phyloP scores from a whole-genome alignment of 2,329 filamentous ascomycete species.

The Penicillium brevicompactum region DNA sequence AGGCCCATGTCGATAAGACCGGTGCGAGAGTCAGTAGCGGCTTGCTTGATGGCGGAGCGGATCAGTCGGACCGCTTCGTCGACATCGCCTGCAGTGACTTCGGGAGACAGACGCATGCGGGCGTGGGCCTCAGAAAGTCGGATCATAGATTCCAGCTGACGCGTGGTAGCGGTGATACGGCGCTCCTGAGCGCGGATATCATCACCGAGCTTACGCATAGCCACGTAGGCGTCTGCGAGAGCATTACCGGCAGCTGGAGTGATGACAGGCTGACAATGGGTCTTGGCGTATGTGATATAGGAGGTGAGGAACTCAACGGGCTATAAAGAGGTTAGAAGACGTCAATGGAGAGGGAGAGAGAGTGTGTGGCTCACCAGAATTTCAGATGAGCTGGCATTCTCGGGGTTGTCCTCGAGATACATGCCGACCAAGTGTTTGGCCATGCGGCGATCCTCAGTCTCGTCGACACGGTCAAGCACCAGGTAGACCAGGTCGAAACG shows the following conservation, averaged over 20 bases:
- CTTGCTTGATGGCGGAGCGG: constrained; percentile 90
- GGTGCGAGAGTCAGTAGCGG: constrained; percentile 87
- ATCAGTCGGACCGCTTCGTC: constrained; percentile 90
- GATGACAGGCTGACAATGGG: constrained; percentile 80
- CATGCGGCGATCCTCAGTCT: constrained; percentile 82
- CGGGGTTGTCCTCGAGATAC: constrained; percentile 93
- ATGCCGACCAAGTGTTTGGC: constrained; percentile 92
- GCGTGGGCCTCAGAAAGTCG: constrained; percentile 94
- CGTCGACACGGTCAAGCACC: constrained; percentile 90
- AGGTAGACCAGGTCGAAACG: constrained; percentile 97
- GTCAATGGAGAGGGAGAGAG: constrained; percentile 1
- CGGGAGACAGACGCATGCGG: constrained; percentile 84
- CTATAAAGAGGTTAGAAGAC: constrained; percentile 46
- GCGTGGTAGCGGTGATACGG: constrained; percentile 94
- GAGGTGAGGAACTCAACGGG: constrained; percentile 93
- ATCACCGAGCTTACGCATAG: constrained; percentile 90
- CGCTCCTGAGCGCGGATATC: constrained; percentile 86
- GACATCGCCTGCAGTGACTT: constrained; percentile 81
- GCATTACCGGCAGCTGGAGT: constrained; percentile 78
- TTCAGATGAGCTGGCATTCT: constrained; percentile 75
- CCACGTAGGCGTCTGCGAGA: constrained; percentile 84
- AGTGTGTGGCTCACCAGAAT: constrained; percentile 69
- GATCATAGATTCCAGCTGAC: constrained; percentile 98
- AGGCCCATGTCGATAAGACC: constrained; percentile 97
- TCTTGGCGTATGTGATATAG: constrained; percentile 95